Evolutionary conservation across 352 stramenopile genomes (phyloP), one percentile per base, ranked within the genome.

Genomic region (Pythium oligandrum): DNA sequence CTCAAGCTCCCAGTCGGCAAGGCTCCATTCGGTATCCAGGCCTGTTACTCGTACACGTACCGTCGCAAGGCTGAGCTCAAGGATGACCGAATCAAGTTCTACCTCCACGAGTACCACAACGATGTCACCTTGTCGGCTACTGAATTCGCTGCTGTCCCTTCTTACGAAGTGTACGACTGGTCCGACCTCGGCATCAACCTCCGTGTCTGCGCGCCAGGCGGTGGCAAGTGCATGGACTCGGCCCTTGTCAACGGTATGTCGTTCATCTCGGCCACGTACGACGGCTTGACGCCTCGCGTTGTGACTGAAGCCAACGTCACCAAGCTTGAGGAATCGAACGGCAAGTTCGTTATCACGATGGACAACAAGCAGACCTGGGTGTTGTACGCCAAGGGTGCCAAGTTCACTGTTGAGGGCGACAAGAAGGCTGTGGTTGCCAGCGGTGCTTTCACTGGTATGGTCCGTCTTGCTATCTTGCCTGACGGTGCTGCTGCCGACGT

Each of bases 291-390:
- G 0, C 78, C 81, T 0, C 60, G 63, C 8, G 70, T 89, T 52
- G 58, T 69, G 30, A 76, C 74, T 0, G 72, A 75, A 31, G 68
- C 78, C 55, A 68, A 70, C 36, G 76, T 90, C 51, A 71, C 63
- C 3, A 66, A 62, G 40, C 54, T 83, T 10, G 47, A 65, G 44
- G 42, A 73, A 34, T 50, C 53, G 4, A 51, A 70, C 6, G 71
- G 69, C 51, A 89, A 88, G 61, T 84, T 83, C 38, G 52, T 82
- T 26, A 53, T 88, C 9, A 50, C 81, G 42, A 57, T 90, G 35
- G 70, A 71, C 61, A 92, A 88, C 63, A 79, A 66, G 11, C 77
- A 88, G 56, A 86, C 66, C 35, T 92, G 82, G 82, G 73, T 92
- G n/a, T 48, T 92, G 36, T 92, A 85, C 52, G 54, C 75, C 1